These are phyloP conservation scores for Globisporangium spiculum DNA, from an alignment of 352 stramenopile species.

Conservation along the genomic window DNA sequence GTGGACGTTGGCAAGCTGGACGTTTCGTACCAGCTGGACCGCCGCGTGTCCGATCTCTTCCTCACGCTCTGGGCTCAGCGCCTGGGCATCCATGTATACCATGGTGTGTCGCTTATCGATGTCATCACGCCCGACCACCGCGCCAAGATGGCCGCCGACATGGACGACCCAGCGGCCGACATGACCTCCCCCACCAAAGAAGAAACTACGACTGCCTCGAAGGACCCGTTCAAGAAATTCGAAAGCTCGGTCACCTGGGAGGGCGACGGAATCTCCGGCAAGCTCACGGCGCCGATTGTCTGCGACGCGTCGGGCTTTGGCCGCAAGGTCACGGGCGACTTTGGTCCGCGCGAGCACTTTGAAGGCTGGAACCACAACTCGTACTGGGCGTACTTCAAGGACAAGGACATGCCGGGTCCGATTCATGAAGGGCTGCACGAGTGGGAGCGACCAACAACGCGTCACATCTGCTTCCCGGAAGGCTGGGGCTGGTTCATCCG, in stretches of 20 bases:
- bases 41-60: constrained; percentile 2
- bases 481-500: constrained; percentile 4
- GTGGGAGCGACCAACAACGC: background rate
- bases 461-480: constrained; percentile 4
- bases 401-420: background rate
- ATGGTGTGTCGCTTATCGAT: background rate
- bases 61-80: background rate
- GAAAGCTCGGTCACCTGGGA: constrained; percentile 2
- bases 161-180: background rate
- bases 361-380: constrained; percentile 3
- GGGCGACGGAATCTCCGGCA: background rate
- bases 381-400: constrained; percentile 8
- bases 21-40: background rate
- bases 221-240: constrained; percentile 2
- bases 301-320: constrained; percentile 1
- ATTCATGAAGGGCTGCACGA: background rate
- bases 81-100: background rate
- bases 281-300: background rate
- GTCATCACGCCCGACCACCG: constrained; percentile 4
- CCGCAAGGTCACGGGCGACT: constrained; percentile 2
- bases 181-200: background rate
- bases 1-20: background rate
- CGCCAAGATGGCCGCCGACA: background rate
- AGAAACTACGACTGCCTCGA: background rate
- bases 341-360: constrained; percentile 1